Evolutionary conservation across 345 rosid genomes (phyloP).

Genomic region (Pistacia integerrima): DNA sequence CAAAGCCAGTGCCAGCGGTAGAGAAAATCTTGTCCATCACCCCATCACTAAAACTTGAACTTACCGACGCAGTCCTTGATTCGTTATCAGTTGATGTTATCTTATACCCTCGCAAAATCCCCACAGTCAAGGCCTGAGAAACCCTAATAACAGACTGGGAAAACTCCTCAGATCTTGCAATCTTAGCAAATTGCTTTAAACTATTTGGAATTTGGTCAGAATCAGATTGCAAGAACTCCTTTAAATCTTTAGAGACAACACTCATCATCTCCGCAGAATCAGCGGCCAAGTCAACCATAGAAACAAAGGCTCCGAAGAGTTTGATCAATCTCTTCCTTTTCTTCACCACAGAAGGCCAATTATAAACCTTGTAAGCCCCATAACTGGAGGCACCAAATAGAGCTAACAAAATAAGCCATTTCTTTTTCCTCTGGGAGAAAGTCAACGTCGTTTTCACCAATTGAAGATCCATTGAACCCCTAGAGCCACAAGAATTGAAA

Average conservation of each 20-base stretch:
- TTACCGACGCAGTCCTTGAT: slow-evolving; percentile 19
- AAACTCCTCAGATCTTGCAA: slow-evolving; percentile 66
- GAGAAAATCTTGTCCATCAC: slow-evolving; percentile 78
- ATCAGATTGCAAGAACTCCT: slow-evolving; percentile 66
- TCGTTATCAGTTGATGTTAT: slow-evolving; percentile 28
- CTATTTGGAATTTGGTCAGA: slow-evolving; percentile 83
- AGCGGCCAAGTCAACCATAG: slow-evolving; percentile 68
- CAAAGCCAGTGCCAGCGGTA: slow-evolving; percentile 72
- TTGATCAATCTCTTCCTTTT: slow-evolving; percentile 66
- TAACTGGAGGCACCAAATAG: slow-evolving; percentile 68
- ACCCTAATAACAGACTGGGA: slow-evolving; percentile 53
- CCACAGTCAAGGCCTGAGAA: slow-evolving; percentile 68
- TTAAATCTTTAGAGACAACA: slow-evolving; percentile 71
- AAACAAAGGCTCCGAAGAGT: slow-evolving; percentile 55
- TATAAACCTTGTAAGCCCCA: slow-evolving; percentile 71
- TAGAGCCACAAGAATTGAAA: slow-evolving; percentile 9
- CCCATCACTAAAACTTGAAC: slow-evolving; percentile 46
- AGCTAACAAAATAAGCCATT: slow-evolving; percentile 62
- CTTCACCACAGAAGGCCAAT: slow-evolving; percentile 59
- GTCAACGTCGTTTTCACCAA: slow-evolving; percentile 42
- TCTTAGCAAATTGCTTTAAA: slow-evolving; percentile 81
- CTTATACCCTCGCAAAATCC: slow-evolving; percentile 60
- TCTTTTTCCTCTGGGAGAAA: slow-evolving; percentile 56
- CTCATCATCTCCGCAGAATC: slow-evolving; percentile 69
- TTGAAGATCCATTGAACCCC: slow-evolving; percentile 56